Percentiles rank a stretch among this genome's conserved stretches.
These are phyloP conservation scores for Aurifilum marmelostoma DNA, from an alignment of 2,329 filamentous ascomycete genomes.

Conservation along the genomic window DNA sequence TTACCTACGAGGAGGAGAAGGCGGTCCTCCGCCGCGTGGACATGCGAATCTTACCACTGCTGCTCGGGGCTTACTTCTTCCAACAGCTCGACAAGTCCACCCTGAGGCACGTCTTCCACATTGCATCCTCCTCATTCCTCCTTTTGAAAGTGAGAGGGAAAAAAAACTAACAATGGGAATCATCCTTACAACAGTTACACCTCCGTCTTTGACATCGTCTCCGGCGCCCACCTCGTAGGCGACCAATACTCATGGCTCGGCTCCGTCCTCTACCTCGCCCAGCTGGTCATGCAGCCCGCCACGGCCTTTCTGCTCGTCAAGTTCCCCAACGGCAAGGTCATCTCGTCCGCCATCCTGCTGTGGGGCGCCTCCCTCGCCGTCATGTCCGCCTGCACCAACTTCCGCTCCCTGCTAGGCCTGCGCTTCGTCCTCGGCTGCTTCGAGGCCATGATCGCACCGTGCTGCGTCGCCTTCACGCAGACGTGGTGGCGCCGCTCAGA, in stretches of 20 bases:
- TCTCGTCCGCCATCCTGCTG: constrained; percentile 52
- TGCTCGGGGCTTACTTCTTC: constrained; percentile 61
- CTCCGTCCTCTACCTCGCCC: constrained; percentile 63
- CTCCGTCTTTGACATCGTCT: constrained; percentile 52
- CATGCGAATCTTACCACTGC: constrained; percentile 51
- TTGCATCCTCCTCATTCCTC: background rate
- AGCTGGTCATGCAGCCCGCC: constrained; percentile 60
- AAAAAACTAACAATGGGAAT: constrained; percentile 28
- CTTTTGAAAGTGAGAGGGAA: background rate
- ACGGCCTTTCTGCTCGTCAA: constrained; percentile 57
- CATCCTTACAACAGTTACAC: constrained; percentile 42
- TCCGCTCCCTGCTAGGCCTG: constrained; percentile 48
- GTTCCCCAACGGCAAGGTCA: constrained; percentile 57
- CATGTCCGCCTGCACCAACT: constrained; percentile 55
- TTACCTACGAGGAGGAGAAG: constrained; percentile 55
- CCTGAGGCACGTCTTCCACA: constrained; percentile 33
- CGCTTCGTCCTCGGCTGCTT: constrained; percentile 51
- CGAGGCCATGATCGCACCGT: constrained; percentile 54
- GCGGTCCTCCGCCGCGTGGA: constrained; percentile 52
- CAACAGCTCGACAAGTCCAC: constrained; percentile 58
- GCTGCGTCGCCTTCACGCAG: constrained; percentile 55
- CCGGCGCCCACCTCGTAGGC: constrained; percentile 51
- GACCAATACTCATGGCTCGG: constrained; percentile 62
- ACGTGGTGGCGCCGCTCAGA: constrained; percentile 59
- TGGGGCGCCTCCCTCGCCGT: constrained; percentile 56